These are phyloP conservation scores for Naganishia sp. DNA, from an alignment of 1,284 basidiomycete genomes.

Conservation along the genomic window DNA sequence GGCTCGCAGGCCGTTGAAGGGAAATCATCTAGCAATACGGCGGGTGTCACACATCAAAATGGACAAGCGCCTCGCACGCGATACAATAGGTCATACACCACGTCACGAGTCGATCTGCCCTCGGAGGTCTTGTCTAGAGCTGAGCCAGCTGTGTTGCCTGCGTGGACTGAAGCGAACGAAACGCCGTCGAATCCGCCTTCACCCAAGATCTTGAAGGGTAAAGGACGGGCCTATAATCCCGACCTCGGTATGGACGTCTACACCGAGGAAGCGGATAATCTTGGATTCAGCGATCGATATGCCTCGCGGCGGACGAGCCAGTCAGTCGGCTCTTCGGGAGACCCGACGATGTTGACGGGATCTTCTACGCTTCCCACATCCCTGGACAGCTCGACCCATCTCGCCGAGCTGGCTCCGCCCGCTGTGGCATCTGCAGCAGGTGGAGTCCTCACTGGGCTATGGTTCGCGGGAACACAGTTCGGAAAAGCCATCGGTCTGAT, in stretches of 20 bases:
- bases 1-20: constrained; percentile 9
- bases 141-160: background rate
- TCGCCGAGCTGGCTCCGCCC: constrained; percentile 4
- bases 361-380: constrained; percentile 6
- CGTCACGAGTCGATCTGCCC: constrained; percentile 16
- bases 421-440: constrained; percentile 10
- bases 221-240: constrained; percentile 7
- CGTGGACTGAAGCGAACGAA: constrained; percentile 17
- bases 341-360: background rate
- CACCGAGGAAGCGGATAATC: background rate
- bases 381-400: constrained; percentile 2
- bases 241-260: constrained; percentile 1
- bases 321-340: background rate
- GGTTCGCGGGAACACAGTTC: constrained; percentile 8
- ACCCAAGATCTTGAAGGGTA: background rate
- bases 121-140: background rate
- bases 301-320: background rate
- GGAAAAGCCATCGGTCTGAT: constrained; percentile 34
- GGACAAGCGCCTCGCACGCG: constrained; percentile 11
- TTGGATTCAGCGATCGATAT: background rate
- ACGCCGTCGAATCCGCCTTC: constrained; percentile 17
- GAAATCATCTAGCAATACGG: background rate
- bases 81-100: constrained; percentile 19
- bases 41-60: background rate
- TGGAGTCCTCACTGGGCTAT: constrained; percentile 22